Conservation (phyloP, 306 rosid species). For the Dryas alaskensis region DNA sequence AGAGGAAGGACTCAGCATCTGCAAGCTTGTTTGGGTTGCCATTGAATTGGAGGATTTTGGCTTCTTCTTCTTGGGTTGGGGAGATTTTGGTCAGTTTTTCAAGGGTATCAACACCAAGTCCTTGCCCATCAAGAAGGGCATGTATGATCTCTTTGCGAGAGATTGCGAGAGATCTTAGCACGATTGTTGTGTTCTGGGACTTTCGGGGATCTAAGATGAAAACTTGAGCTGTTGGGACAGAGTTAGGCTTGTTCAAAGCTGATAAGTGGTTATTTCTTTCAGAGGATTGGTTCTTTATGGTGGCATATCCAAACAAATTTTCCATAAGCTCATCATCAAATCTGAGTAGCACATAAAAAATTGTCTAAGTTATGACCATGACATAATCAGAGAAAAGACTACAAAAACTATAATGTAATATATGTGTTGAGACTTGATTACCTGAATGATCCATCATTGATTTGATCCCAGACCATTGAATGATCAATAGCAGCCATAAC, state of each 20-base stretch:
- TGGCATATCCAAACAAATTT: constrained; percentile 67
- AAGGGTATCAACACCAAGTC: constrained; percentile 59
- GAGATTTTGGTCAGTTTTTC: constrained; percentile 75
- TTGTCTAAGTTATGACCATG: neutral
- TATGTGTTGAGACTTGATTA: constrained; percentile 16
- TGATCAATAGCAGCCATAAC: constrained; percentile 72
- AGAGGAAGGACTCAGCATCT: constrained; percentile 75
- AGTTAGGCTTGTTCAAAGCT: constrained; percentile 31
- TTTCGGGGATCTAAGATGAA: constrained; percentile 68
- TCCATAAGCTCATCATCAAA: constrained; percentile 79
- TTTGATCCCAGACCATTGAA: constrained; percentile 80
- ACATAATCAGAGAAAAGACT: neutral
- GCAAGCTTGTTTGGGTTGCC: constrained; percentile 65
- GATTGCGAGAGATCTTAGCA: constrained; percentile 56
- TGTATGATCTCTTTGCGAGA: constrained; percentile 59
- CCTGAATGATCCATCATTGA: constrained; percentile 78
- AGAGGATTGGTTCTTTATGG: constrained; percentile 27
- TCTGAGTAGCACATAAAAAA: constrained; percentile 35
- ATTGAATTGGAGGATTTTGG: constrained; percentile 54
- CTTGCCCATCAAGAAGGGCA: constrained; percentile 66
- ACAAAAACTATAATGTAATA: too few species aligned
- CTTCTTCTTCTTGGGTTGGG: constrained; percentile 64
- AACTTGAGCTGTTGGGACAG: constrained; percentile 45
- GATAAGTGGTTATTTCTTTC: constrained; percentile 38
- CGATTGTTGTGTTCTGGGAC: constrained; percentile 76